phyloP scores from a whole-genome alignment of 1,139 yeast genomes.

The Sugiyamaella castrensis region DNA sequence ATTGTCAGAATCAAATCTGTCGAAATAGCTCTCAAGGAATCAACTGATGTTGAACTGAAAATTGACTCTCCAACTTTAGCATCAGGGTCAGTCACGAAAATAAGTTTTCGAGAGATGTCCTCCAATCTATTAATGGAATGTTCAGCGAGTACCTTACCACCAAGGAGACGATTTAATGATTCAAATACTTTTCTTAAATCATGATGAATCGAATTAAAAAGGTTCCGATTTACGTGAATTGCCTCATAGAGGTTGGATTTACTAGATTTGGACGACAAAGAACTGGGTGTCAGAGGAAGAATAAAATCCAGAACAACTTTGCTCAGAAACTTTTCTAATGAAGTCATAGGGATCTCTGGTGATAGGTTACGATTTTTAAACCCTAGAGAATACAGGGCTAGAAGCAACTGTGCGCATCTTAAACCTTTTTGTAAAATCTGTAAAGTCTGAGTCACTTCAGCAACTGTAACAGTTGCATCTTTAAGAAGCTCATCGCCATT shows the following conservation, averaged over 20 bases:
- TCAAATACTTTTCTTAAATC: conserved; percentile 2
- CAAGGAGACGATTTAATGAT: not conserved
- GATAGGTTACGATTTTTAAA: conserved; percentile 6
- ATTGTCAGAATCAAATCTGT: conserved; percentile 45
- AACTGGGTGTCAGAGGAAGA: not conserved
- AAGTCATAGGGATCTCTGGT: conserved; percentile 5
- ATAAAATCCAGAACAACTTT: conserved; percentile 2
- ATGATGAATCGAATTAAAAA: conserved; percentile 3
- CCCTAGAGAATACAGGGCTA: not conserved
- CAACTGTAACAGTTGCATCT: too few relatives aligned
- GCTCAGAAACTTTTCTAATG: conserved; percentile 2
- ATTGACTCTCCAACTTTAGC: not conserved
- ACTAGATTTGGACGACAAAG: not conserved
- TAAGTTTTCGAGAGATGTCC: conserved; percentile 4
- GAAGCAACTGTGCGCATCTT: conserved; percentile 1
- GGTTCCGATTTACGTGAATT: not conserved
- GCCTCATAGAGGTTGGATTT: not conserved
- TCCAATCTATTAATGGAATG: conserved; percentile 5
- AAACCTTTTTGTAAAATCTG: not conserved
- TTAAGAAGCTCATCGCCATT: too few relatives aligned
- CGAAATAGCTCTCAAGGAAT: conserved; percentile 38
- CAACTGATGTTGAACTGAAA: conserved; percentile 26
- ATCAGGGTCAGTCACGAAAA: not conserved
- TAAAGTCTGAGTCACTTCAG: too few relatives aligned
- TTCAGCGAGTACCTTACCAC: conserved; percentile 4